These are phyloP conservation scores for Voacanga thouarsii DNA, from an alignment of 257 asterid genomes.

Conservation along the genomic window DNA sequence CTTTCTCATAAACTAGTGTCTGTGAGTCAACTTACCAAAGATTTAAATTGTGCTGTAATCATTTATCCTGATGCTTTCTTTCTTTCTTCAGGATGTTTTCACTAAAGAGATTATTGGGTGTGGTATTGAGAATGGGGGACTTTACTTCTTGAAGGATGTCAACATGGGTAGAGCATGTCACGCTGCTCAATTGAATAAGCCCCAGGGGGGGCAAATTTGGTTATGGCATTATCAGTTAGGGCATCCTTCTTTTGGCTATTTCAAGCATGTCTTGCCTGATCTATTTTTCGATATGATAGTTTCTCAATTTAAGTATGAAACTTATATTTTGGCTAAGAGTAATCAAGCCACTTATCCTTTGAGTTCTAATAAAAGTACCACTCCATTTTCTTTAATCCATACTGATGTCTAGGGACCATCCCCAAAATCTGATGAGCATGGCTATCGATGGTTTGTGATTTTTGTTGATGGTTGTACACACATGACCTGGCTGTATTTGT, in stretches of 20 bases:
- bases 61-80: neutral
- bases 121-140: slow-evolving; percentile 6
- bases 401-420: no score
- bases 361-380: no score
- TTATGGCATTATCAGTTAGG: no score
- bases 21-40: neutral
- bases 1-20: slow-evolving; percentile 1
- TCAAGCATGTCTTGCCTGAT: neutral
- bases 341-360: neutral
- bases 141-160: slow-evolving; percentile 13
- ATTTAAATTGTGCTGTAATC: neutral
- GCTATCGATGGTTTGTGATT: no score
- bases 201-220: neutral
- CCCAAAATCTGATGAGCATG: no score
- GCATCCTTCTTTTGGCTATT: slow-evolving; percentile 8
- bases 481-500: no score
- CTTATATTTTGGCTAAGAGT: slow-evolving; percentile 1
- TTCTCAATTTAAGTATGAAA: neutral
- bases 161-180: neutral
- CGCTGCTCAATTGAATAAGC: no score
- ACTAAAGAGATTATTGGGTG: slow-evolving; percentile 13
- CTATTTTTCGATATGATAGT: neutral
- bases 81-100: slow-evolving; percentile 8
- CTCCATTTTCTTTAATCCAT: no score
- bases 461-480: no score